Evolutionary conservation across 148 eudicot genomes (phyloP), one percentile per base, ranked within the genome.

Genomic region (Mesembryanthemum crystallinum): DNA sequence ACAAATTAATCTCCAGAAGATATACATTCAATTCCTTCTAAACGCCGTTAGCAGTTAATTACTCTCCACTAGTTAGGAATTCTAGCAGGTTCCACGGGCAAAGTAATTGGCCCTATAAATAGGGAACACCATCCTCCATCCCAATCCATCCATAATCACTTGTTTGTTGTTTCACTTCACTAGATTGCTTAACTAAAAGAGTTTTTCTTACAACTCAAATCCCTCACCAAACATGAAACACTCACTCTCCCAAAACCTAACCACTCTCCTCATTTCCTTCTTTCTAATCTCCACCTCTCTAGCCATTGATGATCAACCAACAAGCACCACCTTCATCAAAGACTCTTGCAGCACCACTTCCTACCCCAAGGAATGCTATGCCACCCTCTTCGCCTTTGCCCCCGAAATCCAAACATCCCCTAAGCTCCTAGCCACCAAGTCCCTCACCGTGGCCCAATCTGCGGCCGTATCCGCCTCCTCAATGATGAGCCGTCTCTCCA

Each of bases 301-400:
- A 35, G 39, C 39, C 39, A 35, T 35, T 2, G 39, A 35, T 6
- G 39, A 35, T 2, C 4, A 35, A 24, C 23, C 59, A 25, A 45
- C 63, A 35, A 73, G 11, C 23, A 67, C 77, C n/a, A 52, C 21
- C 70, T 84, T 58, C 80, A 78, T 84, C 42, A 78, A 68, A 49
- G 21, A 57, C 7, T 72, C 69, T 11, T 81, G 87, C 71, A 59
- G 51, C 47, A 75, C 80, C 49, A 75, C 82, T 45, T 23, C 75
- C 42, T 81, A 84, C 76, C 81, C 87, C 13, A 67, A 69, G 7
- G 39, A 78, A 0, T 84, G 87, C 76, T 78, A 73, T 78, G 7
- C 24, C 78, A 67, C 82, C 49, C 82, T 84, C 24, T 64, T 67
- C 2, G 15, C 37, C 25, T 79, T 76, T 33, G 76, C 82, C 1